Evolutionary conservation across 1,284 basidiomycete species (phyloP).

Genomic region (Malassezia globosa): DNA sequence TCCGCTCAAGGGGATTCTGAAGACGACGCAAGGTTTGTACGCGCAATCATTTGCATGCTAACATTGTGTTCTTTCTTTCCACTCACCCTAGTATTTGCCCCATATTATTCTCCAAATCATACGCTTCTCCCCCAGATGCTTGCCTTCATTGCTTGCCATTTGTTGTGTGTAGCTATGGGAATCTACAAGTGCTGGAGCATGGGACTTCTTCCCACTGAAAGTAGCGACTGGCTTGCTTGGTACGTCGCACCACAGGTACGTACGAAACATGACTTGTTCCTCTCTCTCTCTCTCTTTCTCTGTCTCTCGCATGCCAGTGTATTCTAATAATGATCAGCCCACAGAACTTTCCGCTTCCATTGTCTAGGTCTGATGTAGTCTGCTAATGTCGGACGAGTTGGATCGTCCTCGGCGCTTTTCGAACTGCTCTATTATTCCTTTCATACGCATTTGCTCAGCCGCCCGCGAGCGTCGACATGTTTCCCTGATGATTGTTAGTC

Average conservation of each 20-base stretch:
- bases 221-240: conserved; percentile 45
- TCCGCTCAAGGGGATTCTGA: conserved; percentile 35
- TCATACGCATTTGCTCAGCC: conserved; percentile 8
- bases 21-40: conserved; percentile 22
- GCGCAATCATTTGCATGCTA: conserved; percentile 20
- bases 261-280: conserved; percentile 8
- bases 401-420: conserved; percentile 7
- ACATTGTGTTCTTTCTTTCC: too few relatives aligned
- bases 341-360: background rate
- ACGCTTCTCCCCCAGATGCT: conserved; percentile 32
- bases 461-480: conserved; percentile 16
- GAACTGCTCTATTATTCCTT: conserved; percentile 2
- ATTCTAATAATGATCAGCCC: too few relatives aligned
- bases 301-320: background rate
- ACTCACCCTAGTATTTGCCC: conserved; percentile 26
- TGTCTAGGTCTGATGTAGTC: conserved; percentile 2
- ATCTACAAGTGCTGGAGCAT: conserved; percentile 46
- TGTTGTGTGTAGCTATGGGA: conserved; percentile 29
- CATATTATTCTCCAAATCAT: conserved; percentile 27
- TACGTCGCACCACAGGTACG: conserved; percentile 32
- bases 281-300: background rate
- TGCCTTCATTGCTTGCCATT: conserved; percentile 33
- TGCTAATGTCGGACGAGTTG: background rate
- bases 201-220: conserved; percentile 43
- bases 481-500: conserved; percentile 9